Evolutionary conservation across 495 filamentous ascomycete genomes (phyloP), one percentile per base, ranked within the genome.

Genomic region (Pyrenula aspistea): DNA sequence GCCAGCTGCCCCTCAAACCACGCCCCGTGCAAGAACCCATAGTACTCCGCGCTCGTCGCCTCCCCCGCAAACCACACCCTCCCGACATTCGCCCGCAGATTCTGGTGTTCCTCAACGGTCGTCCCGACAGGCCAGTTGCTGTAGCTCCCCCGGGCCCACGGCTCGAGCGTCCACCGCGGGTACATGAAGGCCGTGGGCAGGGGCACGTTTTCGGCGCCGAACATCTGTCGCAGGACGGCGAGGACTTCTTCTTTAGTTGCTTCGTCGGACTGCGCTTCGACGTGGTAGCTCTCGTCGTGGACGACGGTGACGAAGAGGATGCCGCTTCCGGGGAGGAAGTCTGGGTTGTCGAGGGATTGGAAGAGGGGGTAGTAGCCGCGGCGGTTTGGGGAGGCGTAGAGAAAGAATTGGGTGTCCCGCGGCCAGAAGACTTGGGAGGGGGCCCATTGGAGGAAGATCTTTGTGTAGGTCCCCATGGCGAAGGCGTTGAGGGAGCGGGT

Each of bases 401-500:
- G 77, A 63, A 84, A 81, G 69, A 80, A 88, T 62, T 89, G 77
- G 2, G 80, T 83, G 22, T 82, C 72, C 3, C 62, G 62, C 51
- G 84, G 78, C 86, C 87, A 91, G 69, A 88, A 91, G 3, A 81
- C 80, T 36, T 83, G 68, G 56, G 79, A 75, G n/a, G 63, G 59
- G 31, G 65, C 65, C 66, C 89, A 91, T 56, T 86, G 85, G 12
- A 88, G 67, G 73, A 89, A 89, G 59, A 89, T 83, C 62, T 89
- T 89, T 56, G 84, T 89, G 71, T 89, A 91, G 1, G 83, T 89
- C 22, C 80, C 85, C 79, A 91, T 87, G 57, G 76, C 74, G 66
- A 87, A 87, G 49, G 77, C 79, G 3, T 79, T 75, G 60, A 88
- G 84, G 8, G 80, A 81, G 22, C 75, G 75, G 11, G 75, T 71